A percentile compares a stretch with the other conserved stretches of the same genome.
Conservation (phyloP, 2,329 filamentous ascomycete species). For the Aureobasidium musti region DNA sequence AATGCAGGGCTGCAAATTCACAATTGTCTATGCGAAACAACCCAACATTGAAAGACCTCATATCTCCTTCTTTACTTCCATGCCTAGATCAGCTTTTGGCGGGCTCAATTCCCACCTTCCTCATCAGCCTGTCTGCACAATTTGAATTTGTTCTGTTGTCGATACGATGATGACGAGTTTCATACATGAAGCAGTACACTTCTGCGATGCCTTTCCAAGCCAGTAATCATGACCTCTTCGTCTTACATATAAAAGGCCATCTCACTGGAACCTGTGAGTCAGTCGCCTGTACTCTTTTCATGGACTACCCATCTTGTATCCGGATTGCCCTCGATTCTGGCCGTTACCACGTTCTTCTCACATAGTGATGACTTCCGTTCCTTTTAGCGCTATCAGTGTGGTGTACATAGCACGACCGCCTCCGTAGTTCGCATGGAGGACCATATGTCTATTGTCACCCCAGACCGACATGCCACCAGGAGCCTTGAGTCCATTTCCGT, state of each 20-base stretch:
- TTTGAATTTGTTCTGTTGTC: background rate
- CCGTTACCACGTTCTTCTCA: background rate
- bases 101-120: background rate
- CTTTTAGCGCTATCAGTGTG: constrained; percentile 25
- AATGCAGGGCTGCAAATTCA: background rate
- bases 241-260: background rate
- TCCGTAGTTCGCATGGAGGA: constrained; percentile 40
- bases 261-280: background rate
- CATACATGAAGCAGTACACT: background rate
- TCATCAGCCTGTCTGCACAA: background rate
- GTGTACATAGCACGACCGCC: constrained; percentile 32
- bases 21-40: background rate
- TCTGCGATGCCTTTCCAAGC: background rate
- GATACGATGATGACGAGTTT: background rate
- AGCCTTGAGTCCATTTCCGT: constrained; percentile 35
- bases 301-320: too few species aligned
- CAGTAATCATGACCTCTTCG: background rate
- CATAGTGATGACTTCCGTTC: constrained; percentile 17
- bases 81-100: background rate
- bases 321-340: background rate
- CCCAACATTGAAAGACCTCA: background rate
- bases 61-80: background rate
- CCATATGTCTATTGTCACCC: constrained; percentile 37
- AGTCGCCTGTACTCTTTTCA: background rate
- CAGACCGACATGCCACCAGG: constrained; percentile 41